phyloP scores from a whole-genome alignment of 164 flowering plant genomes.

The Magnolia sinica region DNA sequence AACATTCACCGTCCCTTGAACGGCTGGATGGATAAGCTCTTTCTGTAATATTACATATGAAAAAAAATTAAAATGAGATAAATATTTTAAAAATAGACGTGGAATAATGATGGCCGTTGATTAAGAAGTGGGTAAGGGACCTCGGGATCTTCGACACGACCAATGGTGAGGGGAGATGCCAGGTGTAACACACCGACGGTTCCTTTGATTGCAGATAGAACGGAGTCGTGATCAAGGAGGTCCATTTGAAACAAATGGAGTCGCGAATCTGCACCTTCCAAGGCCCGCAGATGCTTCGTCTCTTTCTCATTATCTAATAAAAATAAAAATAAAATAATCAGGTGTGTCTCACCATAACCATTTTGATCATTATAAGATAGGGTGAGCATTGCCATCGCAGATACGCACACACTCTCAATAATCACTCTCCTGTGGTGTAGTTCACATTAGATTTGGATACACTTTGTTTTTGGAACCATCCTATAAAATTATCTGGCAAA shows the following conservation, averaged over 20 bases:
- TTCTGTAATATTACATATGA: constrained; percentile 23
- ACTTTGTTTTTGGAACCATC: too few species aligned
- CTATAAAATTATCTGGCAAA: too few species aligned
- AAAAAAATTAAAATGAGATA: too few species aligned
- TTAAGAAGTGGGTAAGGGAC: constrained; percentile 19
- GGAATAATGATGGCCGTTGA: neutral
- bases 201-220: constrained; percentile 58
- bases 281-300: constrained; percentile 67
- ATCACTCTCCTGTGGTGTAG: too few species aligned
- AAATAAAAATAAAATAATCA: too few species aligned
- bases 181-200: constrained; percentile 78
- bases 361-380: too few species aligned
- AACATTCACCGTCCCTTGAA: constrained; percentile 78
- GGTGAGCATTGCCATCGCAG: too few species aligned
- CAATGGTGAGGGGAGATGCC: constrained; percentile 83
- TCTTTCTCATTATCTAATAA: constrained; percentile 53
- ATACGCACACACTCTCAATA: too few species aligned
- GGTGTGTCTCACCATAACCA: too few species aligned
- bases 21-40: constrained; percentile 74
- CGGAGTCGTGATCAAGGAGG: constrained; percentile 69
- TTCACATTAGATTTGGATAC: too few species aligned
- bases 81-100: neutral
- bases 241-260: constrained; percentile 81
- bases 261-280: constrained; percentile 61
- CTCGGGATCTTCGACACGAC: constrained; percentile 67